phyloP scores from a whole-genome alignment of 2,329 filamentous ascomycete genomes.

The Colletotrichum tanaceti region DNA sequence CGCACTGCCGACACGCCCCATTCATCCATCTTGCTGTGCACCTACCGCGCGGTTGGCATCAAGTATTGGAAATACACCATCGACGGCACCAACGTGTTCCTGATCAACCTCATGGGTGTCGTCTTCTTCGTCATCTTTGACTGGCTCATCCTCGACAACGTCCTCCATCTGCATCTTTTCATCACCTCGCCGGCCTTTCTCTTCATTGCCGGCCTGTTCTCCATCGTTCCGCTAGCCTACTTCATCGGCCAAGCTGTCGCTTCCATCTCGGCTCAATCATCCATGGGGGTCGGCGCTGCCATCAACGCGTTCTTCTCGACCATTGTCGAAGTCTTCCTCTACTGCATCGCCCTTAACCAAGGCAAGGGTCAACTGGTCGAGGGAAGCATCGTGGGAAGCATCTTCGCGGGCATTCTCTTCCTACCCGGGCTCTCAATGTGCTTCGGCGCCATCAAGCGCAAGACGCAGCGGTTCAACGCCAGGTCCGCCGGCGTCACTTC shows the following conservation, averaged over 20 bases:
- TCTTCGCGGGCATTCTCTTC: slow-evolving; percentile 96
- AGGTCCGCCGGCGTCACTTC: slow-evolving; percentile 96
- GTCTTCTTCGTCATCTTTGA: slow-evolving; percentile 97
- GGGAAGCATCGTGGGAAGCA: slow-evolving; percentile 96
- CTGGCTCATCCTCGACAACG: slow-evolving; percentile 80
- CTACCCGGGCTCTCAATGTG: slow-evolving; percentile 97
- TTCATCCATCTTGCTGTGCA: slow-evolving; percentile 91
- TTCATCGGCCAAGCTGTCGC: slow-evolving; percentile 99
- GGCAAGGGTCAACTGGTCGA: slow-evolving; percentile 95
- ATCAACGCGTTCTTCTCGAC: slow-evolving; percentile 99
- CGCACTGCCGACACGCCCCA: slow-evolving; percentile 78
- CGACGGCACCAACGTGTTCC: slow-evolving; percentile 98
- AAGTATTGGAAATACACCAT: slow-evolving; percentile 99
- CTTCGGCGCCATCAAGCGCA: slow-evolving; percentile 96
- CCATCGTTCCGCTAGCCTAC: slow-evolving; percentile 96
- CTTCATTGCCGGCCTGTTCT: slow-evolving; percentile 85
- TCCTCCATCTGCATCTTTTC: slow-evolving; percentile 76
- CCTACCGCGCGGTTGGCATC: slow-evolving; percentile 91
- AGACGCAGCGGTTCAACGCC: slow-evolving; percentile 98
- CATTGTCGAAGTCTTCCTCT: slow-evolving; percentile 96
- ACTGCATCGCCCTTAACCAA: slow-evolving; percentile 91
- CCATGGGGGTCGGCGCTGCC: slow-evolving; percentile 96
- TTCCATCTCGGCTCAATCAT: slow-evolving; percentile 97
- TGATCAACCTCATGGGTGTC: slow-evolving; percentile 94
- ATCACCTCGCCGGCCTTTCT: slow-evolving; percentile 87